These are phyloP conservation scores for Pythium diclinum DNA, from an alignment of 352 stramenopile species.

Conservation along the genomic window DNA sequence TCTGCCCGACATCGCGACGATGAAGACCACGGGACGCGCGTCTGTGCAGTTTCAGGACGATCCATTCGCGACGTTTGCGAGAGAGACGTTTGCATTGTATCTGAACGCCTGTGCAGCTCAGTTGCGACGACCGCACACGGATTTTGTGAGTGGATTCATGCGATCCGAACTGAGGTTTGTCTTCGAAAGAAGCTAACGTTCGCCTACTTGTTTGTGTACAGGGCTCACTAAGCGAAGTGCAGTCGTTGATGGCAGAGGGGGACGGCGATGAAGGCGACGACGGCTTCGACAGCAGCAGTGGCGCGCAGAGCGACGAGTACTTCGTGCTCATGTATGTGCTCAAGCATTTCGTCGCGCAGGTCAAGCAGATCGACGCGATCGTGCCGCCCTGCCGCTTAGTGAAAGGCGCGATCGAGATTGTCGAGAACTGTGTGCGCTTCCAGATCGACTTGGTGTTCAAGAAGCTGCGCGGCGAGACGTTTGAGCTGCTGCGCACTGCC, in stretches of 20 bases:
- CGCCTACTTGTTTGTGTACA: conserved; percentile 24
- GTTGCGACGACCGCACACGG: conserved; percentile 46
- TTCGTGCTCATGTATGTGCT: conserved; percentile 82
- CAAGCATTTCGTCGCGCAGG: conserved; percentile 67
- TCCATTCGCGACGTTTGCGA: conserved; percentile 66
- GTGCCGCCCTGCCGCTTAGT: conserved; percentile 55
- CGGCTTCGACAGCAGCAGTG: conserved; percentile 17
- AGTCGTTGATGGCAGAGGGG: conserved; percentile 30
- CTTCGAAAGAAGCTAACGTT: neutral
- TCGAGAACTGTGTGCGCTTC: conserved; percentile 68
- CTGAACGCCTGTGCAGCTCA: conserved; percentile 45
- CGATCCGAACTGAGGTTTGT: neutral
- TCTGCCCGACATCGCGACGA: conserved; percentile 42
- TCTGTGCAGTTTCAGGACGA: conserved; percentile 57
- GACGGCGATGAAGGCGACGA: conserved; percentile 13
- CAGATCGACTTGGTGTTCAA: conserved; percentile 77
- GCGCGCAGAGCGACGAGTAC: conserved; percentile 49
- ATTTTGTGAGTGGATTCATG: conserved; percentile 47
- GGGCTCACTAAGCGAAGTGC: conserved; percentile 49
- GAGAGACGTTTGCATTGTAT: conserved; percentile 64
- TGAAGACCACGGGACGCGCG: conserved; percentile 35
- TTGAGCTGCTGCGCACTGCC: conserved; percentile 51
- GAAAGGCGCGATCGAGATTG: conserved; percentile 44
- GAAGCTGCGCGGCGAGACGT: conserved; percentile 52
- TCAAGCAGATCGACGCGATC: conserved; percentile 51